Conservation (phyloP, 345 rosid species). For the Isatis tinctoria region DNA sequence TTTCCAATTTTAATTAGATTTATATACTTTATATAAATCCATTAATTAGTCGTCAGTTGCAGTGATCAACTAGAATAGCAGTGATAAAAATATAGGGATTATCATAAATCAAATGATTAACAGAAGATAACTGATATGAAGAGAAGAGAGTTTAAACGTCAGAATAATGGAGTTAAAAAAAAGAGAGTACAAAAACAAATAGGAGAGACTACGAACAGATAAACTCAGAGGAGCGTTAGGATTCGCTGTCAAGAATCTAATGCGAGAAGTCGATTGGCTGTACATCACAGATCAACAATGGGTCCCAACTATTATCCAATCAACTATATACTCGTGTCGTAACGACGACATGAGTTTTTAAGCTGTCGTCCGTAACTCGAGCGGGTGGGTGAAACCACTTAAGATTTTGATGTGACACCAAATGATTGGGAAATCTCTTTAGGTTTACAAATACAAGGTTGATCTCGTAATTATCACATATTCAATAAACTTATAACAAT, state of each 20-base stretch:
- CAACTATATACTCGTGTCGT: neutral
- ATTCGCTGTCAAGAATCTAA: constrained; percentile 34
- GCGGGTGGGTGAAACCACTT: constrained; percentile 19
- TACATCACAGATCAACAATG: neutral
- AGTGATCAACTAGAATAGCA: neutral
- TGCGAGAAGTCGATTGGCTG: constrained; percentile 31
- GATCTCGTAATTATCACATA: neutral
- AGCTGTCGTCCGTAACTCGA: constrained; percentile 31
- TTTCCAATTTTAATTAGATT: neutral
- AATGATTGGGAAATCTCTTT: constrained; percentile 29
- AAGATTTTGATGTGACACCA: constrained; percentile 28
- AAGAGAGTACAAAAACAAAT: neutral
- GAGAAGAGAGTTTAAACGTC: neutral
- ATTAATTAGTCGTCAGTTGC: neutral
- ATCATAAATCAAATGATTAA: neutral
- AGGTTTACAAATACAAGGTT: neutral
- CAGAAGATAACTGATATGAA: neutral
- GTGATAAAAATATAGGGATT: neutral
- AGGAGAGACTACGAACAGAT: constrained; percentile 12
- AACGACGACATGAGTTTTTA: neutral
- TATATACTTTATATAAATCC: neutral
- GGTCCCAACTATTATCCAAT: constrained; percentile 6
- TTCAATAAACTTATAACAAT: neutral
- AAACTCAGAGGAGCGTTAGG: constrained; percentile 34
- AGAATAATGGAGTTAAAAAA: neutral